phyloP scores from a whole-genome alignment of 2,329 filamentous ascomycete species.

The Amphichorda felina region DNA sequence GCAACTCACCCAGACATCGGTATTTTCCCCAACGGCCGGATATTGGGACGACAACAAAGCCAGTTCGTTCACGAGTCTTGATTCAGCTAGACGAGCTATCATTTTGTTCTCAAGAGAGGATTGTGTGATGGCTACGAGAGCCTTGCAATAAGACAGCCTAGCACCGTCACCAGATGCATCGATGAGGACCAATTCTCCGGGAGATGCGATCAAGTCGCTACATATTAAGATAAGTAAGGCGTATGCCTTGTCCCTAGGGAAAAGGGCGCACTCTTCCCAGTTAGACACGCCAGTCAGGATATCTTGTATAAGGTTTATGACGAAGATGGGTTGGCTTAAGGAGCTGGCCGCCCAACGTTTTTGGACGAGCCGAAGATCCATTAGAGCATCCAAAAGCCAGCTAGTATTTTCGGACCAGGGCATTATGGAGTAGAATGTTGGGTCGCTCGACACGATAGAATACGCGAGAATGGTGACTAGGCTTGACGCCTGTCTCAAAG shows the following conservation, averaged over 20 bases:
- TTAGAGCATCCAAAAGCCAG: slow-evolving; percentile 38
- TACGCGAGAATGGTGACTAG: slow-evolving; percentile 31
- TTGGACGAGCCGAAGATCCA: slow-evolving; percentile 27
- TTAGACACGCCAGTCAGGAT: slow-evolving; percentile 12
- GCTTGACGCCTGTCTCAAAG: slow-evolving; percentile 31
- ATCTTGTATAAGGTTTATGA: slow-evolving; percentile 24
- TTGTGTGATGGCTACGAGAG: slow-evolving; percentile 24
- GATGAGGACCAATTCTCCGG: slow-evolving; percentile 16
- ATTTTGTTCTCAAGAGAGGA: slow-evolving; percentile 18
- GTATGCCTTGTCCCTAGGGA: slow-evolving; percentile 19
- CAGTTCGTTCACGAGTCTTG: slow-evolving; percentile 29
- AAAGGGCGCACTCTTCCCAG: not conserved
- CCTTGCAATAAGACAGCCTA: slow-evolving; percentile 22
- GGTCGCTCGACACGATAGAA: slow-evolving; percentile 21
- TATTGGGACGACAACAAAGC: slow-evolving; percentile 21
- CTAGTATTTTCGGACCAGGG: slow-evolving; percentile 27
- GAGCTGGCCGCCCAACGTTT: slow-evolving; percentile 20
- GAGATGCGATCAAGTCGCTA: slow-evolving; percentile 22
- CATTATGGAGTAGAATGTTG: slow-evolving; percentile 16
- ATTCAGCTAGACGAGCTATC: slow-evolving; percentile 26
- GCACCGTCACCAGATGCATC: slow-evolving; percentile 14
- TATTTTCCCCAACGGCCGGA: slow-evolving; percentile 16
- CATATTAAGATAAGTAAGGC: slow-evolving; percentile 28
- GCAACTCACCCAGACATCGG: slow-evolving; percentile 28
- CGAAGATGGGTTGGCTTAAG: slow-evolving; percentile 17